Evolutionary conservation across 495 filamentous ascomycete genomes (phyloP).

Genomic region (Rhypophila decipiens): DNA sequence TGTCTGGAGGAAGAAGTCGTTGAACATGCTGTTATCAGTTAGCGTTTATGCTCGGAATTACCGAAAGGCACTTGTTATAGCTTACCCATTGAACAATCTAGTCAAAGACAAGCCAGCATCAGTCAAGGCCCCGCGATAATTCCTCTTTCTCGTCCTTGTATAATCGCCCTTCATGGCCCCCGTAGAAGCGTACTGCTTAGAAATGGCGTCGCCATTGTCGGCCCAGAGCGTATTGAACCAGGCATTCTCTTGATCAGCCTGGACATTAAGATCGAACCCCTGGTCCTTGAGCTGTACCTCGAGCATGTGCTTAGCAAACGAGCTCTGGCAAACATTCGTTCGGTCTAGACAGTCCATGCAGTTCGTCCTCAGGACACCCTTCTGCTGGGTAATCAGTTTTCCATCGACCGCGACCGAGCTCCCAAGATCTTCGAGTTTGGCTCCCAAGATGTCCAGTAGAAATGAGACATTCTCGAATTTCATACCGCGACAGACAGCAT

Average conservation of each 20-base stretch:
- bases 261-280: constrained; percentile 61
- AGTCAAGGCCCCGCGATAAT: constrained; percentile 87
- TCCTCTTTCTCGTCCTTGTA: constrained; percentile 80
- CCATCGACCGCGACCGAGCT: constrained; percentile 54
- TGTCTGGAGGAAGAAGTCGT: constrained; percentile 92
- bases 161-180: constrained; percentile 94
- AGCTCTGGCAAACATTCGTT: constrained; percentile 89
- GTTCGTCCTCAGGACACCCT: constrained; percentile 78
- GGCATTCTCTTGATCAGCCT: constrained; percentile 62
- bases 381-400: constrained; percentile 48
- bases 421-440: constrained; percentile 56
- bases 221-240: constrained; percentile 98
- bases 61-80: too few relatives aligned
- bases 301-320: constrained; percentile 68
- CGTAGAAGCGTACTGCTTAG: constrained; percentile 75
- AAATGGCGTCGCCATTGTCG: constrained; percentile 80
- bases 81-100: constrained; percentile 56
- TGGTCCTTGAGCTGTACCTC: constrained; percentile 70
- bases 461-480: constrained; percentile 88
- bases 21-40: constrained; percentile 72
- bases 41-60: too few relatives aligned
- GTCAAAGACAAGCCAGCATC: constrained; percentile 85
- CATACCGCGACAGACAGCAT: constrained; percentile 86
- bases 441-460: constrained; percentile 62
- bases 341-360: constrained; percentile 98